Evolutionary conservation across 2,329 filamentous ascomycete species (phyloP), one percentile per base, ranked within the genome.

Genomic region (Neonectria hederae): DNA sequence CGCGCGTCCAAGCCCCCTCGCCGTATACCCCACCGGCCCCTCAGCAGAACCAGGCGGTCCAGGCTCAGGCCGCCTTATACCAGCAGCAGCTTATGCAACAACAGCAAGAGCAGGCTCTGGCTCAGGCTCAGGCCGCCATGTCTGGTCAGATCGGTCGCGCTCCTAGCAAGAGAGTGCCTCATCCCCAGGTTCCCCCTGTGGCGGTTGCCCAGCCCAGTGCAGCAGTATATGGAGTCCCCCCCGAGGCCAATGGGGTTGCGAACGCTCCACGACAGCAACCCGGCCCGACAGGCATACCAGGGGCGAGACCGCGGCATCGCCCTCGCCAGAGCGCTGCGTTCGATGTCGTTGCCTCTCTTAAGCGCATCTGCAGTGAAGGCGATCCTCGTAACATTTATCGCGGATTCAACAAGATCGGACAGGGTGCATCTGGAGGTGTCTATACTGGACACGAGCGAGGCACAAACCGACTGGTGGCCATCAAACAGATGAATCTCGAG

Each of bases 401-500:
- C 61, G 90, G 91, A 62, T 88, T 98, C 72, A 94, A 89, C 76
- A 98, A 98, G 83, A 98, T 99, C 76, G 96, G 96, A 0, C 96
- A 99, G 80, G 96, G 96, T 78, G 96, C 96, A 40, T 98, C 95
- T 9, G 96, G 96, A 71, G 96, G 96, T 66, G 96, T 99, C 1
- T 99, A 90, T 76, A 97, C 93, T 0, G 96, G 95, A 4, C 93
- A 95, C 76, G 93, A 97, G 78, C 86, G 89, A 69, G 90, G 89
- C 60, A 92, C 89, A 42, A 97, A 97, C 80, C 89, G 91, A 67
- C 89, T 97, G 71, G 96, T 99, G 40, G 96, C 96, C 45, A 98
- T 99, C 81, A 99, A 99, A 83, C 96, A 99, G 83, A 99, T 99
- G 96, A 98, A 98, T 71, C 83, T 99, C 60, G 96, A 98, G 79